Evolutionary conservation across 2,329 filamentous ascomycete species (phyloP), one percentile per base, ranked within the genome.

Genomic region (Apiospora sp.): DNA sequence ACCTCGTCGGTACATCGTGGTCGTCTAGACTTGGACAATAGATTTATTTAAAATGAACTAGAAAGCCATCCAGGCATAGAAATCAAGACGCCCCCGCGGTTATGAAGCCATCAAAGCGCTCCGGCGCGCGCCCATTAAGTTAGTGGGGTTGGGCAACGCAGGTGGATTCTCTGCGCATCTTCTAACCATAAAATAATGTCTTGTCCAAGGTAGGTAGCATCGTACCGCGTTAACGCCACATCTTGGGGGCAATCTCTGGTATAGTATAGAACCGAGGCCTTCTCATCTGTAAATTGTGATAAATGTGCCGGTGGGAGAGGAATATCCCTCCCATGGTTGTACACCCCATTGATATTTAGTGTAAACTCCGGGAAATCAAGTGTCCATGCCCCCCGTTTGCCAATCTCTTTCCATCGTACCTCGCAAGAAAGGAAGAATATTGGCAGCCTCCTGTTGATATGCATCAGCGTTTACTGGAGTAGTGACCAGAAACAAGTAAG

Each of bases 271-370:
- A 49, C 48, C 19, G 16, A n/a, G 48, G 48, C 24, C 48, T 49
- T 49, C 48, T 49, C 22, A n/a, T 49, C 22, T 49, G 22, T 49
- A 49, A 49, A 49, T 49, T 49, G 48, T 49, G 48, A 49, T 49
- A 49, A 49, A 49, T 49, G 48, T 49, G 48, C 48, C 48, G 48
- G 48, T 22, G 48, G 48, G 48, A 49, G 48, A 49, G 48, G 22
- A 49, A 49, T 49, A 49, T 22, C 22, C 48, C 48, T 49, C 48
- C 48, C 48, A 6, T 49, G 22, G 48, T 22, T 49, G 24, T 49
- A 49, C 48, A 49, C 48, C 48, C 48, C 22, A n/a, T 49, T 24
- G 48, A 49, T 49, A 49, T 49, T 49, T 24, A 49, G 48, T 49
- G 48, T 49, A 24, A 49, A 49, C 48, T 49, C 22, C 22, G 48